phyloP scores from a whole-genome alignment of 345 rosid species.

The Rhizophora apiculata region DNA sequence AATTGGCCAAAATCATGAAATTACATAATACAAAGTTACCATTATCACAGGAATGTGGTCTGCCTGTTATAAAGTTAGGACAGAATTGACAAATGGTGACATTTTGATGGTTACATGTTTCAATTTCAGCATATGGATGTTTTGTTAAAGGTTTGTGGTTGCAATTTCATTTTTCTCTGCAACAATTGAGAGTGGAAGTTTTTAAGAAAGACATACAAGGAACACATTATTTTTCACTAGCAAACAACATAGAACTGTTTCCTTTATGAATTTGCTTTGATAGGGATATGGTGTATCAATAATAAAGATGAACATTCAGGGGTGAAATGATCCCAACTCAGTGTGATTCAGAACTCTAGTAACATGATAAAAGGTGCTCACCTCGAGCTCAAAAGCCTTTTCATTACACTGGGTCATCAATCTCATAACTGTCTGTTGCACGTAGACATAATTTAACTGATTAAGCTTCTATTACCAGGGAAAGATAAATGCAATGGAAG shows the following conservation, averaged over 20 bases:
- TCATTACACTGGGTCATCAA: constrained; percentile 96
- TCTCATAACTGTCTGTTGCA: constrained; percentile 75
- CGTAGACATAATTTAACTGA: constrained; percentile 18
- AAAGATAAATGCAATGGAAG: not conserved
- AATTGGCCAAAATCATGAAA: constrained; percentile 27
- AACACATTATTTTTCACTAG: constrained; percentile 1
- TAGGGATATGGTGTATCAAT: not conserved
- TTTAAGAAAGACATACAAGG: not conserved
- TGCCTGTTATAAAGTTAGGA: too few species aligned
- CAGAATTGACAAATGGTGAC: too few species aligned
- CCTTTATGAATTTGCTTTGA: not conserved
- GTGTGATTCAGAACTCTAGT: not conserved
- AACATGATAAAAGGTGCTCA: constrained; percentile 26
- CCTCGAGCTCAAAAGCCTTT: constrained; percentile 96
- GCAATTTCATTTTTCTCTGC: not conserved
- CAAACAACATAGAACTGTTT: too few species aligned
- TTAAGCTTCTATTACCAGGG: constrained; percentile 2
- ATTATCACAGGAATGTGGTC: too few species aligned
- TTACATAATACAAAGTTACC: constrained; percentile 5
- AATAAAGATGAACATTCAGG: not conserved
- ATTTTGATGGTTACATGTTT: not conserved
- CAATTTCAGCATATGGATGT: not conserved
- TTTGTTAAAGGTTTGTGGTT: not conserved
- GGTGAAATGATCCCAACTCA: not conserved
- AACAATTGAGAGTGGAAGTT: not conserved